These are phyloP conservation scores for Penicillium chermesinum DNA, from an alignment of 495 filamentous ascomycete genomes.

Conservation along the genomic window DNA sequence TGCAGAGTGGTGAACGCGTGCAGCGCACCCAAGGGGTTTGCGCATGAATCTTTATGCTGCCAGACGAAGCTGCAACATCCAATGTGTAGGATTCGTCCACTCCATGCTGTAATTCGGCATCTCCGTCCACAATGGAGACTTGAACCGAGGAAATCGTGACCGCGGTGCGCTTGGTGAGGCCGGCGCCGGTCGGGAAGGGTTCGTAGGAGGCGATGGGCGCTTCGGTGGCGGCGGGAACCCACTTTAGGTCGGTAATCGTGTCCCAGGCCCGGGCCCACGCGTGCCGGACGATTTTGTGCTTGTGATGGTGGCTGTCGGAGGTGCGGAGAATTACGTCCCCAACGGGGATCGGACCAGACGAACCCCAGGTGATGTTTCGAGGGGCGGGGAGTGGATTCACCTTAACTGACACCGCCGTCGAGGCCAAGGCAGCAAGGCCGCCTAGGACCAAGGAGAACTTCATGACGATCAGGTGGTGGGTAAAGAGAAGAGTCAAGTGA, in stretches of 20 bases:
- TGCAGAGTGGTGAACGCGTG: constrained; percentile 57
- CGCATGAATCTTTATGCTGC: constrained; percentile 40
- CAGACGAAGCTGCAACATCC: constrained; percentile 29
- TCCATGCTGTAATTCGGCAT: constrained; percentile 46
- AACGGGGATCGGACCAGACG: constrained; percentile 43
- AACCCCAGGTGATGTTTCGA: constrained; percentile 49
- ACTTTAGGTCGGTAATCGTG: constrained; percentile 42
- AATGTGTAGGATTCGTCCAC: constrained; percentile 58
- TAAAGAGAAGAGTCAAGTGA: not conserved
- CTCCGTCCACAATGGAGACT: constrained; percentile 35
- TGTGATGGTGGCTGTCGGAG: constrained; percentile 16
- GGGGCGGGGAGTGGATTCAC: constrained; percentile 54
- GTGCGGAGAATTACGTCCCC: constrained; percentile 21
- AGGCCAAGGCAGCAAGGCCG: constrained; percentile 20
- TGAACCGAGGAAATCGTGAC: constrained; percentile 29
- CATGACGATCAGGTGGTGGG: constrained; percentile 21
- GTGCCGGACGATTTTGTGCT: constrained; percentile 24
- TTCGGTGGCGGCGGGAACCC: constrained; percentile 49
- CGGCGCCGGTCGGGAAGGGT: constrained; percentile 40
- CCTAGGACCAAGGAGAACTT: constrained; percentile 25
- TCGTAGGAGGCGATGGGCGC: constrained; percentile 42
- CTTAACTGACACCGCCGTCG: constrained; percentile 36
- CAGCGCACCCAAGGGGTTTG: constrained; percentile 51
- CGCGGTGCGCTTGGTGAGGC: constrained; percentile 34
- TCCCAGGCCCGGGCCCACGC: constrained; percentile 48